These are phyloP conservation scores for Kwoniella heveanensis DNA, from an alignment of 768 basidiomycete genomes.

Conservation along the genomic window DNA sequence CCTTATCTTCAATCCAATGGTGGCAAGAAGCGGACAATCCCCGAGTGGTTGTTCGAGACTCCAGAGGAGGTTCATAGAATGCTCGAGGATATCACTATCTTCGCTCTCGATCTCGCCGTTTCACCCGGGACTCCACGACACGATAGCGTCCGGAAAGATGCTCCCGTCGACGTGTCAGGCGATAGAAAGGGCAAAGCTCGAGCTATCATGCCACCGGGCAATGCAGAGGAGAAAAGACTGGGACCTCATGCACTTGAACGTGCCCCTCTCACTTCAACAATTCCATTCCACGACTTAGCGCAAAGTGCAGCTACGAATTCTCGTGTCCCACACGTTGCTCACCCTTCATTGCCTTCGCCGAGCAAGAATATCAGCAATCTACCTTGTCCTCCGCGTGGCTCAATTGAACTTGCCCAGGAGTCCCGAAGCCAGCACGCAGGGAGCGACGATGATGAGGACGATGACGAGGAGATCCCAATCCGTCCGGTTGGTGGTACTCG, in stretches of 20 bases:
- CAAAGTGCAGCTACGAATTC: neutral
- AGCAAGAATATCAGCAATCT: neutral
- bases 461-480: constrained; percentile 24
- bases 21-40: constrained; percentile 27
- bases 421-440: no score
- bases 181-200: neutral
- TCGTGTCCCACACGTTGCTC: neutral
- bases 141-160: no score
- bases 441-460: constrained; percentile 10
- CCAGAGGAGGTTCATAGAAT: constrained; percentile 14
- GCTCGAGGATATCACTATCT: constrained; percentile 35
- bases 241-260: no score
- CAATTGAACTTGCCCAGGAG: neutral
- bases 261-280: no score
- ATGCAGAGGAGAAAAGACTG: no score
- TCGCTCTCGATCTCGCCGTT: constrained; percentile 29
- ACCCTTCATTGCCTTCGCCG: neutral
- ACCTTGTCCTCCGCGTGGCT: neutral
- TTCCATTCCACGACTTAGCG: no score
- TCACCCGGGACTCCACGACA: no score
- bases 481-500: neutral
- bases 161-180: neutral
- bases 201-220: neutral
- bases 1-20: constrained; percentile 27
- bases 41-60: constrained; percentile 44